A percentile compares a stretch with the other conserved stretches of the same genome.
phyloP scores from a whole-genome alignment of 257 asterid genomes.

The Plantago elongata region DNA sequence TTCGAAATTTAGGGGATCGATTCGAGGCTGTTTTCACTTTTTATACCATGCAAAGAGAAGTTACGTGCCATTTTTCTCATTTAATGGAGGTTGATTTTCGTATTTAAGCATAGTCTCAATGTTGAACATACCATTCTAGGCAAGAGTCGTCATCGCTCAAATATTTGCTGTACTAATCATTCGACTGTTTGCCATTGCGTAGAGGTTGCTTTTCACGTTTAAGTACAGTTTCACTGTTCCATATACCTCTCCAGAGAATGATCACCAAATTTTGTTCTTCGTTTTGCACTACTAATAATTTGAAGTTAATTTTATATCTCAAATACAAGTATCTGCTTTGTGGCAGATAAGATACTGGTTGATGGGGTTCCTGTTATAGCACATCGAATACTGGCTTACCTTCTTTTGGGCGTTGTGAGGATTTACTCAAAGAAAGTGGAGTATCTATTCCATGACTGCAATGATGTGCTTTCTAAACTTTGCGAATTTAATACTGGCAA shows the following conservation, averaged over 20 bases:
- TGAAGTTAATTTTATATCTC: neutral
- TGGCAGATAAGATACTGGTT: constrained; percentile 63
- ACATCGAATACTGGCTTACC: constrained; percentile 74
- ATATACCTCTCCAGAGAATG: neutral
- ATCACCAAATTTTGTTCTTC: neutral
- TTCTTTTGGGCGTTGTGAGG: constrained; percentile 82
- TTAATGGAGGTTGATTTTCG: no score
- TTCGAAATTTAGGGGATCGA: no score
- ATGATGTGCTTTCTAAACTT: constrained; percentile 37
- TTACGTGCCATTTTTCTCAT: no score
- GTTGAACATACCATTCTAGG: no score
- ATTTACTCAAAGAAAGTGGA: constrained; percentile 91
- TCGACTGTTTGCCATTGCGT: neutral
- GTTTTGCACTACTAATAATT: neutral
- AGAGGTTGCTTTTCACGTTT: neutral
- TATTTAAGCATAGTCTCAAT: no score
- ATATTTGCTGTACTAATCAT: no score
- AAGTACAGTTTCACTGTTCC: neutral
- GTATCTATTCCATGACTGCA: constrained; percentile 61
- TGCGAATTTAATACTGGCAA: constrained; percentile 27
- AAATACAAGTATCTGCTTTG: constrained; percentile 8
- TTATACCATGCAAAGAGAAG: no score
- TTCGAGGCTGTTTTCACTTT: no score
- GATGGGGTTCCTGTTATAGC: constrained; percentile 62
- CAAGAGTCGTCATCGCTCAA: no score